These are phyloP conservation scores for Clitocybe nebularis DNA, from an alignment of 1,284 basidiomycete species.

Conservation along the genomic window DNA sequence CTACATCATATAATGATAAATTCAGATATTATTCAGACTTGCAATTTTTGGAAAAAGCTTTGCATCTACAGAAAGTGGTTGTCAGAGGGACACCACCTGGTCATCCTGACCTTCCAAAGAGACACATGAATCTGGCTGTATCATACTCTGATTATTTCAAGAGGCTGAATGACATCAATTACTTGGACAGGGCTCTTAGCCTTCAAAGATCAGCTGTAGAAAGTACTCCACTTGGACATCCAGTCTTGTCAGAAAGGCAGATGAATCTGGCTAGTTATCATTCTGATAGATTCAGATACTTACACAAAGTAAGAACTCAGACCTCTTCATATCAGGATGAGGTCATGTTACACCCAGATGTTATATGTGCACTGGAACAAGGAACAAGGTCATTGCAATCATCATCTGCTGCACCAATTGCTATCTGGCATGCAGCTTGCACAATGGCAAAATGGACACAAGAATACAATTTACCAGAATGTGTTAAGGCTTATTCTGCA, in stretches of 20 bases:
- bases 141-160: neutral
- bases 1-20: neutral
- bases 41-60: constrained; percentile 1
- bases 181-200: neutral
- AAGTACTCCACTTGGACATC: neutral
- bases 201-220: neutral
- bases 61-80: neutral
- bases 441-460: neutral
- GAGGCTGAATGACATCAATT: neutral
- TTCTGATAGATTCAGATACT: too few species aligned
- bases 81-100: neutral
- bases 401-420: neutral
- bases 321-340: too few species aligned
- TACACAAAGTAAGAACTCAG: too few species aligned
- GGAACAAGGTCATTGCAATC: constrained; percentile 1
- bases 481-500: neutral
- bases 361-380: too few species aligned
- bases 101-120: neutral
- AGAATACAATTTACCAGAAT: neutral
- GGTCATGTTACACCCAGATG: too few species aligned
- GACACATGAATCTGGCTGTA: neutral
- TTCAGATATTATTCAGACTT: constrained; percentile 2
- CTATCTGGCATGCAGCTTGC: neutral
- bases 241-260: neutral
- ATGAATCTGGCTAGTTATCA: too few species aligned